These are phyloP conservation scores for Erodium moschatum DNA, from an alignment of 441 rosid species.

Conservation along the genomic window DNA sequence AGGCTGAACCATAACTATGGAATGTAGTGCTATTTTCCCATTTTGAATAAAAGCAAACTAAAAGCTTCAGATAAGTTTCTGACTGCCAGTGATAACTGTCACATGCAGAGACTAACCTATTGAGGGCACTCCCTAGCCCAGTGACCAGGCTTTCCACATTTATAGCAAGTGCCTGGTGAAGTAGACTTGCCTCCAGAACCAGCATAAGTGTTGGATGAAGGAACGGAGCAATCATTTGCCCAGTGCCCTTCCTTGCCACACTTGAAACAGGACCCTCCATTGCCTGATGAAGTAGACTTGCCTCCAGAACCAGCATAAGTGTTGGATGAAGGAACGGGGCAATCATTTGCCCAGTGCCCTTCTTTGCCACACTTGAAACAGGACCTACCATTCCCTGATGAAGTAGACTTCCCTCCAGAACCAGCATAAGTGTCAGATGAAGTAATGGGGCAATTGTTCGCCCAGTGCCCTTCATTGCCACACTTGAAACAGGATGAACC, in stretches of 20 bases:
- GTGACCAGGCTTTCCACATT: constrained; percentile 21
- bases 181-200: constrained; percentile 7
- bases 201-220: neutral
- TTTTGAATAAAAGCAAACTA: too few relatives aligned
- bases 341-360: constrained; percentile 26
- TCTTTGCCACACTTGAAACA: constrained; percentile 23
- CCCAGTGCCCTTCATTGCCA: constrained; percentile 8
- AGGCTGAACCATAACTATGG: too few relatives aligned
- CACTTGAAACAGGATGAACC: constrained; percentile 6
- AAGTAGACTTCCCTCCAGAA: neutral
- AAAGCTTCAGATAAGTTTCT: neutral
- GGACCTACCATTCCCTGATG: constrained; percentile 6
- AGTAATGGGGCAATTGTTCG: neutral
- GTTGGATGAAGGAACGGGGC: constrained; percentile 9
- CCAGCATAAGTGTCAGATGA: neutral
- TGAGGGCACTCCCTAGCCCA: constrained; percentile 19
- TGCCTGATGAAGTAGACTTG: neutral
- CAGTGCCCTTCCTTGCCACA: constrained; percentile 25
- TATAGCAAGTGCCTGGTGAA: constrained; percentile 13
- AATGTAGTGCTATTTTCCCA: too few relatives aligned
- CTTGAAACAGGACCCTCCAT: constrained; percentile 19
- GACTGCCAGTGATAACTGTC: neutral
- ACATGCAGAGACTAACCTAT: neutral
- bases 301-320: neutral
- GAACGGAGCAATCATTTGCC: constrained; percentile 19